These are phyloP conservation scores for Talaromyces stipitatus DNA, from an alignment of 495 filamentous ascomycete species.

Conservation along the genomic window DNA sequence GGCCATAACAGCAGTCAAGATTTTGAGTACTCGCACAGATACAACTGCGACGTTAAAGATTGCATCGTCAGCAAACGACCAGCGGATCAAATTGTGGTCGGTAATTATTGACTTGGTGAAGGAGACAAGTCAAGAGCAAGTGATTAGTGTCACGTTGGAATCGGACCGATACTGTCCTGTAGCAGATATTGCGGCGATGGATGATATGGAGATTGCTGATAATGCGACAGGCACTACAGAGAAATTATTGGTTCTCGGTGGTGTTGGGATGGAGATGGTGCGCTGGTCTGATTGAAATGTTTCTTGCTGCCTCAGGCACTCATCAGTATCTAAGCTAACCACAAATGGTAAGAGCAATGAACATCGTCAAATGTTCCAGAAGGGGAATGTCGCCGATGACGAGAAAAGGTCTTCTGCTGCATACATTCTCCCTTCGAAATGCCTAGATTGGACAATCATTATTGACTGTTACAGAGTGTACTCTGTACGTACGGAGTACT, in stretches of 20 bases:
- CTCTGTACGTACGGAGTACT: not conserved
- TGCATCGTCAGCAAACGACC: conserved; percentile 68
- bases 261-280: conserved; percentile 50
- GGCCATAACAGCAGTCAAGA: conserved; percentile 60
- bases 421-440: not conserved
- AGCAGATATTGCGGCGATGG: conserved; percentile 53
- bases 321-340: not conserved
- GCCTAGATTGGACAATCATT: not conserved
- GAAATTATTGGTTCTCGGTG: conserved; percentile 37
- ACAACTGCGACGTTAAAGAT: conserved; percentile 22
- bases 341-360: not conserved
- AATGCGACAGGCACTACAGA: not conserved
- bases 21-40: conserved; percentile 22
- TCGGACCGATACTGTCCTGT: conserved; percentile 52
- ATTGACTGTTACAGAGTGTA: too few relatives aligned
- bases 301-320: not conserved
- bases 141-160: conserved; percentile 23
- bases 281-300: too few relatives aligned
- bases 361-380: not conserved
- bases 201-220: conserved; percentile 17
- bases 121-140: conserved; percentile 28
- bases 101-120: conserved; percentile 29
- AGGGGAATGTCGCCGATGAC: not conserved
- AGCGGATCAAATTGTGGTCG: conserved; percentile 69
- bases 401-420: not conserved